phyloP scores from a whole-genome alignment of 225 moss, liverwort and hornwort genomes.

The Physcomitrium patens region DNA sequence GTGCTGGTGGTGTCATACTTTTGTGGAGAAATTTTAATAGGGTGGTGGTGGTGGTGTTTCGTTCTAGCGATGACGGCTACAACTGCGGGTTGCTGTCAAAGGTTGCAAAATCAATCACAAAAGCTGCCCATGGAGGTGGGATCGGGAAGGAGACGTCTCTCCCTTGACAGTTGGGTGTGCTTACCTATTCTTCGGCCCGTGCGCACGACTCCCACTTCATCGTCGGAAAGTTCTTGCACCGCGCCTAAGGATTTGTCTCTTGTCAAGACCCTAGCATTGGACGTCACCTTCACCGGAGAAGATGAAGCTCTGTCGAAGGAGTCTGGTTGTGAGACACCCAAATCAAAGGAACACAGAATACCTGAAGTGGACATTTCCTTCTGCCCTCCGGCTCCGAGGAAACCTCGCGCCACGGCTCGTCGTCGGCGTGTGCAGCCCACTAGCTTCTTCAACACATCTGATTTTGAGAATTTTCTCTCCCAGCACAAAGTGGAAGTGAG shows the following conservation, averaged over 20 bases:
- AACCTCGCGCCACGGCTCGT: constrained; percentile 53
- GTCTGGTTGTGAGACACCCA: constrained; percentile 58
- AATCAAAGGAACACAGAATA: constrained; percentile 66
- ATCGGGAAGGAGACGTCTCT: constrained; percentile 40
- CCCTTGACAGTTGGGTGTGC: constrained; percentile 56
- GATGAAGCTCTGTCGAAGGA: constrained; percentile 34
- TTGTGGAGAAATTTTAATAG: not conserved
- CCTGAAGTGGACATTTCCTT: constrained; percentile 52
- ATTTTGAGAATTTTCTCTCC: constrained; percentile 56
- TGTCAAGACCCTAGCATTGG: constrained; percentile 24
- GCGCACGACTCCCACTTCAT: constrained; percentile 38
- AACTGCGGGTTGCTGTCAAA: constrained; percentile 43
- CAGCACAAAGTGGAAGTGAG: constrained; percentile 54
- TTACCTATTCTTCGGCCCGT: constrained; percentile 50
- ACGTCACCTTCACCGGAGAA: constrained; percentile 27
- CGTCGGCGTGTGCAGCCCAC: constrained; percentile 56
- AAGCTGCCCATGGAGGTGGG: constrained; percentile 43
- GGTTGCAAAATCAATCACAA: constrained; percentile 32
- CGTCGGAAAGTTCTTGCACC: constrained; percentile 36
- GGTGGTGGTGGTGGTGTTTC: constrained; percentile 2
- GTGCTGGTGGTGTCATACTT: too few species aligned
- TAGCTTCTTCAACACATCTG: constrained; percentile 53
- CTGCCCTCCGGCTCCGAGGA: constrained; percentile 59
- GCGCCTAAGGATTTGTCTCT: constrained; percentile 33
- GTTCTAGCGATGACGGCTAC: constrained; percentile 52